These are phyloP conservation scores for Leucosporidium creatinivorum DNA, from an alignment of 768 basidiomycete genomes.

Conservation along the genomic window DNA sequence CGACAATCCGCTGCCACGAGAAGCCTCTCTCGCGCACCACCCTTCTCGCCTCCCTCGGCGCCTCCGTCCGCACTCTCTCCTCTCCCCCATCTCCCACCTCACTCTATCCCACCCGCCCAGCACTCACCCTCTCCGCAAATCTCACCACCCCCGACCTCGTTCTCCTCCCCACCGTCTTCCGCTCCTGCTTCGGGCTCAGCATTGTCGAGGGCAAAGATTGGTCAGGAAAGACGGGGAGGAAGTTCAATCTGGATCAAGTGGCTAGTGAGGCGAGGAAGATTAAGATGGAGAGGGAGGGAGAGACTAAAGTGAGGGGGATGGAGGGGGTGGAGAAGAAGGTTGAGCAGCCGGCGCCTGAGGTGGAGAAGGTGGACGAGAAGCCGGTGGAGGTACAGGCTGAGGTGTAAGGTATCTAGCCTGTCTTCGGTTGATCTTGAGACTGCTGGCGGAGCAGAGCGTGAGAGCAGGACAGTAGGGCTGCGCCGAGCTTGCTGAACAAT, in stretches of 20 bases:
- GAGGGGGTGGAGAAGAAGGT: constrained; percentile 5
- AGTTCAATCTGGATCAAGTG: constrained; percentile 28
- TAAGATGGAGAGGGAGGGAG: constrained; percentile 6
- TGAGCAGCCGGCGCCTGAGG: too few species aligned
- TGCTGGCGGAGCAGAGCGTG: too few species aligned
- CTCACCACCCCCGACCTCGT: constrained; percentile 30
- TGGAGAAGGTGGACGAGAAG: too few species aligned
- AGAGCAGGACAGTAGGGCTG: too few species aligned
- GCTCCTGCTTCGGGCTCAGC: constrained; percentile 23
- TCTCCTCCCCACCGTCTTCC: constrained; percentile 27
- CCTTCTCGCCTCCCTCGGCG: constrained; percentile 27
- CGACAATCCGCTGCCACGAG: constrained; percentile 24
- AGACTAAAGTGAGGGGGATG: constrained; percentile 7
- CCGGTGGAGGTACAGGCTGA: too few species aligned
- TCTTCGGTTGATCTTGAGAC: too few species aligned
- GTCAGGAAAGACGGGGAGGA: constrained; percentile 23
- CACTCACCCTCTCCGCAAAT: constrained; percentile 18
- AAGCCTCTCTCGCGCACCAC: constrained; percentile 18
- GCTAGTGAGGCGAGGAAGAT: constrained; percentile 14
- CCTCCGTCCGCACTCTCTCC: constrained; percentile 6
- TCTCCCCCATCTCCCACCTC: constrained; percentile 15
- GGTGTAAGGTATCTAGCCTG: too few species aligned
- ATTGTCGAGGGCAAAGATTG: constrained; percentile 29
- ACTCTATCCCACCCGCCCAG: constrained; percentile 3
- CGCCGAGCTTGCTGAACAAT: too few species aligned